phyloP scores from a whole-genome alignment of 2,329 filamentous ascomycete genomes.

The Ophiostoma sp. region DNA sequence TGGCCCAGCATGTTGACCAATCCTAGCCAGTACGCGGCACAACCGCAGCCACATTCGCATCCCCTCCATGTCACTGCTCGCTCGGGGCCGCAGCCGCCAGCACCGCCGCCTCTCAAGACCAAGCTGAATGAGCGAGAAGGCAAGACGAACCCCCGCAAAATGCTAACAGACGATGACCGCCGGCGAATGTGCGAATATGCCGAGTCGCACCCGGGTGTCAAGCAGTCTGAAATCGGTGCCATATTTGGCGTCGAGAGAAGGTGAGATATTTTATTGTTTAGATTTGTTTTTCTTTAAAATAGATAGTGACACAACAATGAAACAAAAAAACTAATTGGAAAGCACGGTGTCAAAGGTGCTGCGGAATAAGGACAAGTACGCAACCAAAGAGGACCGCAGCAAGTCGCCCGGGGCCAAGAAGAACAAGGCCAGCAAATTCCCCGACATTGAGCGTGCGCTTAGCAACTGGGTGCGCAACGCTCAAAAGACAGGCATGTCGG shows the following conservation, averaged over 20 bases:
- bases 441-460: slow-evolving; percentile 87
- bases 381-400: slow-evolving; percentile 73
- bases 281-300: no score
- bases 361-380: slow-evolving; percentile 89
- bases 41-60: slow-evolving; percentile 31
- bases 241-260: slow-evolving; percentile 96
- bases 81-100: slow-evolving; percentile 29
- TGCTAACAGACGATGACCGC: slow-evolving; percentile 84
- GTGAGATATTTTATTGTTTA: slow-evolving; percentile 41
- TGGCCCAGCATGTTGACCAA: slow-evolving; percentile 83
- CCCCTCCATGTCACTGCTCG: slow-evolving; percentile 18
- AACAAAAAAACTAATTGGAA: slow-evolving; percentile 21
- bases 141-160: slow-evolving; percentile 68
- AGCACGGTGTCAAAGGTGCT: slow-evolving; percentile 99
- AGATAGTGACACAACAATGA: not conserved
- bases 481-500: slow-evolving; percentile 65
- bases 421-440: slow-evolving; percentile 75
- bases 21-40: slow-evolving; percentile 58
- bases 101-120: slow-evolving; percentile 49
- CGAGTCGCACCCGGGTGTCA: slow-evolving; percentile 80
- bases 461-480: slow-evolving; percentile 81
- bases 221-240: slow-evolving; percentile 93
- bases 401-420: slow-evolving; percentile 70
- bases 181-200: slow-evolving; percentile 91
- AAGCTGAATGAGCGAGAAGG: slow-evolving; percentile 41